Percentiles rank a stretch among this genome's conserved stretches.
phyloP scores from a whole-genome alignment of 1,139 yeast genomes.

The Suhomyces guaymorum region DNA sequence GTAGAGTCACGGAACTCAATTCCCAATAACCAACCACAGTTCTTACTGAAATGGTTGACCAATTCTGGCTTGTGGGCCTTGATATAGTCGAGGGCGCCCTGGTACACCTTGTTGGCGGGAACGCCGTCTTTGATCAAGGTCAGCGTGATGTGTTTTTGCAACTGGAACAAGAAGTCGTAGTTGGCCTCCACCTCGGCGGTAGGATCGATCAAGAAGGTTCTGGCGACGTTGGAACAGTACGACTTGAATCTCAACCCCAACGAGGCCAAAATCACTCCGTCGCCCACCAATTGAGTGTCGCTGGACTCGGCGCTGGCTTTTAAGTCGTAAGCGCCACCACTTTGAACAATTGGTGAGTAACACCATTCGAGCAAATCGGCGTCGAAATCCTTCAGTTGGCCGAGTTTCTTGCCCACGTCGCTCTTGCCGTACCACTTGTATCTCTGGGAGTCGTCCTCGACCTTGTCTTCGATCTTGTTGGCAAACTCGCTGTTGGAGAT shows the following conservation, averaged over 20 bases:
- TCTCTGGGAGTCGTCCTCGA: slow-evolving; percentile 82
- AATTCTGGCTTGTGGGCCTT: slow-evolving; percentile 62
- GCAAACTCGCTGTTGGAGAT: slow-evolving; percentile 73
- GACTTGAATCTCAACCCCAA: slow-evolving; percentile 86
- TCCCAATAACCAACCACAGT: slow-evolving; percentile 89
- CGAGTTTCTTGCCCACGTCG: slow-evolving; percentile 57
- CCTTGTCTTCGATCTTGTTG: slow-evolving; percentile 74
- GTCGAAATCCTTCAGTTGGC: slow-evolving; percentile 58
- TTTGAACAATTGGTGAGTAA: slow-evolving; percentile 86
- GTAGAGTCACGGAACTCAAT: slow-evolving; percentile 85
- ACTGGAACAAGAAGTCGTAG: slow-evolving; percentile 71
- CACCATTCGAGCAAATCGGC: slow-evolving; percentile 88
- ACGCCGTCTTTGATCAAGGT: slow-evolving; percentile 65
- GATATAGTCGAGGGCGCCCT: slow-evolving; percentile 60
- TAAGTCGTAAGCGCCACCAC: slow-evolving; percentile 83
- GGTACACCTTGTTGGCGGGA: slow-evolving; percentile 65
- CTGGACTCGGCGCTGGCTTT: slow-evolving; percentile 82
- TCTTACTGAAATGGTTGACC: slow-evolving; percentile 66
- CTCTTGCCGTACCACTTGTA: slow-evolving; percentile 67
- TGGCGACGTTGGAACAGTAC: slow-evolving; percentile 83
- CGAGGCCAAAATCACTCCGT: slow-evolving; percentile 82
- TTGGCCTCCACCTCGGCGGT: slow-evolving; percentile 74
- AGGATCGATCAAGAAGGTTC: slow-evolving; percentile 92
- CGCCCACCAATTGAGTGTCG: slow-evolving; percentile 63
- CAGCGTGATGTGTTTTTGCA: slow-evolving; percentile 63